These are phyloP conservation scores for Paraconiothyrium brasiliense DNA, from an alignment of 2,329 filamentous ascomycete genomes.

Conservation along the genomic window DNA sequence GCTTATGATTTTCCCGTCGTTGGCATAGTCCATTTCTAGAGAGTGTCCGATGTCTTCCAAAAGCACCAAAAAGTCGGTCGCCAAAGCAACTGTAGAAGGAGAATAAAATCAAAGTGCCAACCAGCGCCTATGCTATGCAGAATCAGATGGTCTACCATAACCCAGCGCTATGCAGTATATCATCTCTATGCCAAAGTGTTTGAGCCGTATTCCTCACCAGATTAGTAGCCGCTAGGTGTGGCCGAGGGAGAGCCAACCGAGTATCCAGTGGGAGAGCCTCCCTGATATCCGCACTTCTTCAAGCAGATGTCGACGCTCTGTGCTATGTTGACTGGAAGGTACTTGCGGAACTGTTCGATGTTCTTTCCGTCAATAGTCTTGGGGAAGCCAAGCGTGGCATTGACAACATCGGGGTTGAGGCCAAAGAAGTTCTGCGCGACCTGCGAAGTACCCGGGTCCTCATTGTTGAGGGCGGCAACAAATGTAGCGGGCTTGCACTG, in stretches of 20 bases:
- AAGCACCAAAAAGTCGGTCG: neutral
- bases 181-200: neutral
- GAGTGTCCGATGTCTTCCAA: neutral
- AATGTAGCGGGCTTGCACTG: conserved; percentile 56
- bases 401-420: conserved; percentile 47
- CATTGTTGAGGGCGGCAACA: conserved; percentile 55
- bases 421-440: conserved; percentile 57
- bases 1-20: neutral
- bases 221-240: neutral
- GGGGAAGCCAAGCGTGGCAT: conserved; percentile 51
- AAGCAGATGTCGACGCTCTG: conserved; percentile 64
- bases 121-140: conserved; percentile 13
- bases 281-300: conserved; percentile 53
- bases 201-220: neutral
- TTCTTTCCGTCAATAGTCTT: conserved; percentile 44
- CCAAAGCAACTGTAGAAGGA: neutral
- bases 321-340: conserved; percentile 60
- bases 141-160: conserved; percentile 1
- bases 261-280: conserved; percentile 3
- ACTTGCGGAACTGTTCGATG: conserved; percentile 47
- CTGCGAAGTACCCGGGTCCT: conserved; percentile 55
- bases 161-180: neutral
- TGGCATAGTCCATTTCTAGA: neutral
- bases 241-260: neutral
- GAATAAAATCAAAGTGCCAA: conserved; percentile 1